Base-by-base conservation (phyloP, 176 grass and related monocot species). In the Juncus inflexus region DNA sequence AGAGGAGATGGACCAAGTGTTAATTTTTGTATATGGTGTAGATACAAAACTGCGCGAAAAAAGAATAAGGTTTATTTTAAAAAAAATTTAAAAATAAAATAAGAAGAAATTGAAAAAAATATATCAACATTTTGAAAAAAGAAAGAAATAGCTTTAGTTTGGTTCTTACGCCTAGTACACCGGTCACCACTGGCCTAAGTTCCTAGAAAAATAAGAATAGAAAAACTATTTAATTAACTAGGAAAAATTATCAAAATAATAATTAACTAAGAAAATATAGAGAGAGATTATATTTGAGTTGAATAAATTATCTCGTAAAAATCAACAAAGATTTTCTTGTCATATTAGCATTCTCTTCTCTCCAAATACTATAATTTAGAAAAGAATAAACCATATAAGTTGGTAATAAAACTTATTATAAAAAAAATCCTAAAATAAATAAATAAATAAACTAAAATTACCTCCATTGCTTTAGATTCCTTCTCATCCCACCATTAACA, bases 281-380 rank as follows among this genome's bases (percentile, higher is more conserved):
- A 45, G 7, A 3, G 7, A 4, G 3, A 45, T 45, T 3, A 45
- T 4, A 7, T 45, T 45, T 45, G 42, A 62, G 37, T 37, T 40
- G 66, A 40, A 3, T 41, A 67, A 54, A n/a, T 71, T 9, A 82
- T 73, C 80, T 69, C 77, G 73, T 76, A 82, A 37, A 82, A 82
- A 50, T 55, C 19, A 16, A 82, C 41, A 9, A 8, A 8, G 11
- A 40, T 77, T 58, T 77, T 72, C 39, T 60, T 37, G 51, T 82
- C 80, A 60, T 82, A 82, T 52, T 82, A 72, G 3, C 80, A 82
- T 67, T 82, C 80, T 72, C 80, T 76, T 77, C 80, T 77, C 73
- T 77, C 72, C 60, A 82, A 66, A 72, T 82, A 82, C 80, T 82
- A 50, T 14, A 42, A 61, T 66, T 10, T 2, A 4, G 7, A 63